phyloP scores from a whole-genome alignment of 805 yeast species.

The Debaryomyces castellii region DNA sequence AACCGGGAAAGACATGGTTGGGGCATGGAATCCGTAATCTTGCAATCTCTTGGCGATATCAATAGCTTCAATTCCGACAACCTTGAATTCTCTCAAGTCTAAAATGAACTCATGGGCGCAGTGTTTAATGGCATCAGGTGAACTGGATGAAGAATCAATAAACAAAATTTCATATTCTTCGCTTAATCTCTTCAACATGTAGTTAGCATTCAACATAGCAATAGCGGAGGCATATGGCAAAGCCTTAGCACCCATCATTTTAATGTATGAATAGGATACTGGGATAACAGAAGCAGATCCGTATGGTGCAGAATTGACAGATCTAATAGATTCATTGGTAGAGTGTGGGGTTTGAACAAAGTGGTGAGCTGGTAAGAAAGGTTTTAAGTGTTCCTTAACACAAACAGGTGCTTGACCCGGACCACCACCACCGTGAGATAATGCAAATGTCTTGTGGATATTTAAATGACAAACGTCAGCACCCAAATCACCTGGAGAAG shows the following conservation, averaged over 20 bases:
- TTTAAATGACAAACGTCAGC: constrained; percentile 98
- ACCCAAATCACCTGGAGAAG: constrained; percentile 96
- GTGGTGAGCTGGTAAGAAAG: constrained; percentile 80
- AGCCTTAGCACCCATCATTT: constrained; percentile 85
- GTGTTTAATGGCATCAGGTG: constrained; percentile 55
- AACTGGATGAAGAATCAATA: constrained; percentile 46
- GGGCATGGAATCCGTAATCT: constrained; percentile 98
- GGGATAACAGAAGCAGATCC: constrained; percentile 94
- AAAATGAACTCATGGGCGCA: constrained; percentile 97
- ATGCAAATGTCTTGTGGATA: constrained; percentile 94
- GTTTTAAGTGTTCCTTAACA: constrained; percentile 76
- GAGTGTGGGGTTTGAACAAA: constrained; percentile 53
- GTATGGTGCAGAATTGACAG: constrained; percentile 92
- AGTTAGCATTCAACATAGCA: constrained; percentile 94
- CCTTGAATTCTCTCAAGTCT: constrained; percentile 83
- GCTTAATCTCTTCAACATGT: constrained; percentile 80
- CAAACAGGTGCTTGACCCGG: constrained; percentile 99
- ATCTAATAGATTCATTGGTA: constrained; percentile 53
- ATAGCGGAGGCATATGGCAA: constrained; percentile 83
- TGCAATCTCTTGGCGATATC: constrained; percentile 96
- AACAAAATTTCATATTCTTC: constrained; percentile 76
- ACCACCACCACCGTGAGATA: constrained; percentile 99
- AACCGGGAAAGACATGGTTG: constrained; percentile 98
- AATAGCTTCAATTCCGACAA: constrained; percentile 83
- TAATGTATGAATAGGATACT: constrained; percentile 91